Base-by-base conservation (phyloP, 352 stramenopile species). In the Phytophthora syringae region DNA sequence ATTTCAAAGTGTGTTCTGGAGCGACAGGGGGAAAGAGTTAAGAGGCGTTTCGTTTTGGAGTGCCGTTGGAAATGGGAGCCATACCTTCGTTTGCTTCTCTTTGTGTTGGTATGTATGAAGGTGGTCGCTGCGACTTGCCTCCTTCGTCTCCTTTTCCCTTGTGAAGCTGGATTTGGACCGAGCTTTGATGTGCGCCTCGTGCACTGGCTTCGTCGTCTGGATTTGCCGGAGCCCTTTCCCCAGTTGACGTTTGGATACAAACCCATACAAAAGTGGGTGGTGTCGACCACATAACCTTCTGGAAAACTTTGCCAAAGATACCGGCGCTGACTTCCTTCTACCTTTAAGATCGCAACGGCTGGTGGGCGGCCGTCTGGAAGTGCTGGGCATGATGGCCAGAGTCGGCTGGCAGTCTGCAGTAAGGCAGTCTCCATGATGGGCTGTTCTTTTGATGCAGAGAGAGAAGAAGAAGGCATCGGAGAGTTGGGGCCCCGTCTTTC, bases 101-200 rank as follows among this genome's bases (percentile, higher is more conserved):
- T 45, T 42, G 2, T 10, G 25, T 49, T 30, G 15, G 20, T 49
- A 10, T 20, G 36, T 24, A 3, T 25, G 16, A 5, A 15, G n/a
- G 1, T 39, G 21, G 7, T 55, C 21, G 28, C 9, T 53, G 34
- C 37, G 52, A 61, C 64, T 74, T 77, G 54, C 45, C 59, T 67
- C 44, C 48, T 74, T 22, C 43, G 55, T 27, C 44, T 66, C 37
- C 54, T 77, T 71, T 74, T 77, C 52, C 64, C 50, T 74, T 77
- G 51, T 71, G 64, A 55, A 40, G 7, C 34, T 10, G 12, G 12
- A n/a, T 6, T 25, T 27, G 52, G 24, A n/a, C n/a, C n/a, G n/a
- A n/a, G n/a, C n/a, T n/a, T n/a, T 67, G 66, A 70, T 62, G 48
- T 66, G 64, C 64, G 40, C 34, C 32, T 42, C 50, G n/a, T 21